Evolutionary conservation across 169 alveolate genomes (phyloP), one percentile per base, ranked within the genome.

Genomic region (Plasmodium relictum): DNA sequence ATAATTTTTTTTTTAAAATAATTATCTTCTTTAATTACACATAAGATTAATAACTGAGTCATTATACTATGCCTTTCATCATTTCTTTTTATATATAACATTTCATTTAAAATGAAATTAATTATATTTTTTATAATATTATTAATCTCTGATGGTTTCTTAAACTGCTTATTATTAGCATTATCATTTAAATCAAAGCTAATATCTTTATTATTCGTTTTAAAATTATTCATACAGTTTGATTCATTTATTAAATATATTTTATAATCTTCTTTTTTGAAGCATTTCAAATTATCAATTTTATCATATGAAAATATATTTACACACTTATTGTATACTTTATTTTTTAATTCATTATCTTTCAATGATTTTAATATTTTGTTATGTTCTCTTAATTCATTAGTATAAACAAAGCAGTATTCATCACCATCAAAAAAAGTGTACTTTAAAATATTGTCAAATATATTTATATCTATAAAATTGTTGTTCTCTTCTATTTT

Each of bases 341-440:
- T 26, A 12, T 6, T 72, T 52, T 8, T 37, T 20, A 42, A 12
- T n/a, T 20, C 26, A 14, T 12, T 31, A 22, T 65, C 73, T 9
- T 24, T 14, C 24, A 2, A 6, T 37, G 6, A 10, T 31, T 37
- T 37, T 65, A 73, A 31, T n/a, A 6, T 5, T 20, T 5, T 61
- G 7, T 16, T 12, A 6, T 6, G 14, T 12, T 56, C 52, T 69
- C 41, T 41, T 6, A 68, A 58, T 39, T 42, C 52, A 48, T 68
- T 12, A 18, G 66, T 37, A 69, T 68, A 83, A 16, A 83, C 24
- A 83, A 44, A 83, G 14, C 91, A 83, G 10, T 83, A 68, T n/a
- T 83, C 72, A 44, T 68, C 91, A 7, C 91, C 91, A 83, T 83
- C 91, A 31, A 83, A 83, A 71, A 83, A 83, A 8, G 85, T 66